These are phyloP conservation scores for Pythium myriotylum DNA, from an alignment of 352 stramenopile species.

Conservation along the genomic window DNA sequence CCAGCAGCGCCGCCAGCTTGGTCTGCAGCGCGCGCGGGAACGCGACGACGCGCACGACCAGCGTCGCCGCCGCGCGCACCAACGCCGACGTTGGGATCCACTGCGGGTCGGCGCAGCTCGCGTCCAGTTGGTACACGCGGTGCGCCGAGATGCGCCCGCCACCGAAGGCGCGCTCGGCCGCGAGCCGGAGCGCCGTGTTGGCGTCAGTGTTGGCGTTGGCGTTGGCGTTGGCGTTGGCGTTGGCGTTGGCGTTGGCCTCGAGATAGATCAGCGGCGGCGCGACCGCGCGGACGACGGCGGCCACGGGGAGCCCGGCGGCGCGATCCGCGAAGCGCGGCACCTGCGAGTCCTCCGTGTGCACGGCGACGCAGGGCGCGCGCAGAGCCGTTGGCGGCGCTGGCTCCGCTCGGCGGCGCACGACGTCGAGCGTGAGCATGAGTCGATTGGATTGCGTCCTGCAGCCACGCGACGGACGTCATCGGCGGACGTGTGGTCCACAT, in stretches of 20 bases:
- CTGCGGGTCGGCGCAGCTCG: slow-evolving; percentile 39
- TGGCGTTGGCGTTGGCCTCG: slow-evolving; percentile 2
- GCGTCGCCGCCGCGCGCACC: slow-evolving; percentile 33
- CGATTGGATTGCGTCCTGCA: neutral
- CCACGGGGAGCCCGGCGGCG: neutral
- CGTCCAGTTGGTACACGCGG: slow-evolving; percentile 52
- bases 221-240: neutral
- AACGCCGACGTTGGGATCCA: slow-evolving; percentile 39
- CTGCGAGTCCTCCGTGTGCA: slow-evolving; percentile 38
- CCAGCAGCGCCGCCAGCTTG: slow-evolving; percentile 38
- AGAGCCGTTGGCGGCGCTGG: neutral
- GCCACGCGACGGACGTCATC: too few relatives aligned
- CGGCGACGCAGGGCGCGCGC: slow-evolving; percentile 21
- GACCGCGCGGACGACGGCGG: slow-evolving; percentile 10
- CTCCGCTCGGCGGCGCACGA: neutral
- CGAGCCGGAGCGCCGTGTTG: slow-evolving; percentile 18
- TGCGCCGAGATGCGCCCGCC: slow-evolving; percentile 47
- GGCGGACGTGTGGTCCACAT: too few relatives aligned
- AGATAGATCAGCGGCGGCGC: slow-evolving; percentile 36
- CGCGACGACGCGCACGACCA: slow-evolving; percentile 20
- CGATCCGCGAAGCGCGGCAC: slow-evolving; percentile 30
- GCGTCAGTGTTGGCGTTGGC: neutral
- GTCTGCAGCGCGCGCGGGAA: slow-evolving; percentile 42
- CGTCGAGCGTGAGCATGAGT: neutral
- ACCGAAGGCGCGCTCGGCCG: slow-evolving; percentile 19